Base-by-base conservation (phyloP, 2,329 filamentous ascomycete genomes). In the Cordyceps tenuipes region DNA sequence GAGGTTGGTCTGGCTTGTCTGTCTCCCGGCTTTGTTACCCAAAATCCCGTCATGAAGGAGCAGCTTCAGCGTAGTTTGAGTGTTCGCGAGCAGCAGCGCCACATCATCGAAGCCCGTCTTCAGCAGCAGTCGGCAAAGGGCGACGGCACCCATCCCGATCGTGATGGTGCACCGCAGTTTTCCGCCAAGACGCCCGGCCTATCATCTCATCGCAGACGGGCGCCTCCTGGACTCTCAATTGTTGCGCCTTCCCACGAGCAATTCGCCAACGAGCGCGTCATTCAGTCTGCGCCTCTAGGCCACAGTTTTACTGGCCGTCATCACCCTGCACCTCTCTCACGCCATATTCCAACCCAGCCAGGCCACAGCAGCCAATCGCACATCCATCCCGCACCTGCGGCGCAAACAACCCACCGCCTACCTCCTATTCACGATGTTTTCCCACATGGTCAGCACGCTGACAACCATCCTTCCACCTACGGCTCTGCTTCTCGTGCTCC, bases 371-470 rank as follows among this genome's bases (percentile, higher is more conserved):
- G 87, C 69, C 91, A 87, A 1, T 93, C 90, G 23, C 91, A 96
- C 71, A 94, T 97, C 69, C 91, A 96, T 74, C 91, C 96, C 70
- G 82, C 92, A 3, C 91, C 90, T 12, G 91, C 91, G 23, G 88
- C 84, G 61, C 93, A 97, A 74, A 97, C 91, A 2, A 87, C 84
- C 73, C 97, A 97, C 73, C 88, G 93, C 39, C 81, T 99, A 52
- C 94, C 94, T 2, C 93, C 94, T 2, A 94, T 99, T 61, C 88
- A 90, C 43, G 94, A 97, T 70, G 94, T 99, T 15, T 97, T 99
- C 69, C 90, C 90, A 19, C 90, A 95, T 68, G 82, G 87, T 78
- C 84, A 66, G 73, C 83, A 65, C 79, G 87, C 75, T 76, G 83
- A 68, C 75, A 90, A 10, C 52, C 72, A 75, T 17, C 67, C 69